phyloP scores from a whole-genome alignment of 768 basidiomycete genomes.

The Butyriboletus loyo region DNA sequence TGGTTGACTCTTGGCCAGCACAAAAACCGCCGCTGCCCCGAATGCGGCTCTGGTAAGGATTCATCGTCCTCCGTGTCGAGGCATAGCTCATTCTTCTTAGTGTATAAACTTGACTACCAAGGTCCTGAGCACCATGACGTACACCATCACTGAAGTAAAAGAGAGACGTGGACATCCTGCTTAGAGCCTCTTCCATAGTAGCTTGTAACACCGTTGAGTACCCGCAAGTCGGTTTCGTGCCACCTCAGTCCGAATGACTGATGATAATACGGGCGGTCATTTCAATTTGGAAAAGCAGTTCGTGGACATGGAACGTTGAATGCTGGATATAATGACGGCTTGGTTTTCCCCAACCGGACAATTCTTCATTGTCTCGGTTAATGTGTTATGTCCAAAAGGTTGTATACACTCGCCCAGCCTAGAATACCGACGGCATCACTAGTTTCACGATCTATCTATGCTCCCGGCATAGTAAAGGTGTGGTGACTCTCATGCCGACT shows the following conservation, averaged over 20 bases:
- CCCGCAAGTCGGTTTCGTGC: neutral
- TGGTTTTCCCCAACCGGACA: neutral
- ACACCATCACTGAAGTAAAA: slow-evolving; percentile 42
- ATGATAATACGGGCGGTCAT: neutral
- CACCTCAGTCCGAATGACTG: neutral
- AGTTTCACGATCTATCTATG: too few species aligned
- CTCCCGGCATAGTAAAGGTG: neutral
- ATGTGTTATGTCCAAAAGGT: too few species aligned
- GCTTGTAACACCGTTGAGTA: slow-evolving; percentile 10
- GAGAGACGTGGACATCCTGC: neutral
- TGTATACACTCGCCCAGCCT: neutral
- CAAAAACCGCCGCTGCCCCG: slow-evolving; percentile 77
- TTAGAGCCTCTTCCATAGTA: slow-evolving; percentile 16
- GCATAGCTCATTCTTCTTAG: slow-evolving; percentile 36
- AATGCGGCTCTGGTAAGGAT: slow-evolving; percentile 86
- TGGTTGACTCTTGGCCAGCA: slow-evolving; percentile 75
- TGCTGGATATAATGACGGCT: neutral
- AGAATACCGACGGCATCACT: neutral
- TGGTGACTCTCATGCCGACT: neutral
- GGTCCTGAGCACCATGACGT: slow-evolving; percentile 50
- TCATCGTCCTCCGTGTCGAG: neutral
- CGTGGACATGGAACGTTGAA: neutral
- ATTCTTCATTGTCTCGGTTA: too few species aligned
- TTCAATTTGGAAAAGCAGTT: neutral
- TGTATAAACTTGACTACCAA: slow-evolving; percentile 72